A percentile compares a stretch with the other conserved stretches of the same genome.
phyloP scores from a whole-genome alignment of 768 basidiomycete genomes.

The Suillus subluteus region DNA sequence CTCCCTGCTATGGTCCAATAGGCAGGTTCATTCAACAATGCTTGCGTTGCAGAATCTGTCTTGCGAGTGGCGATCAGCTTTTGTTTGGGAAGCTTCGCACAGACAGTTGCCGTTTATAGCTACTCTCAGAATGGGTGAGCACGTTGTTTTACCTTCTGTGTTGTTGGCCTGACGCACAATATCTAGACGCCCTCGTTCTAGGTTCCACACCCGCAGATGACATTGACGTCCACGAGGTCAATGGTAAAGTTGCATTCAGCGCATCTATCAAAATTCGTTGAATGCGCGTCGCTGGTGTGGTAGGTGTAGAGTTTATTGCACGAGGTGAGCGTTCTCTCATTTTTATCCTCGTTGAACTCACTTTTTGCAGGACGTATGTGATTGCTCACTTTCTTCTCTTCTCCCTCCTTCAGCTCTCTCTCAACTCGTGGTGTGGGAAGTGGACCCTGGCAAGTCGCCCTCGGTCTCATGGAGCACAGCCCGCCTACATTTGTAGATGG shows the following conservation, averaged over 20 bases:
- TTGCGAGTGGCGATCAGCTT: constrained; percentile 34
- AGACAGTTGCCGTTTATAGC: constrained; percentile 17
- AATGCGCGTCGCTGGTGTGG: constrained; percentile 62
- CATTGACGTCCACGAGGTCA: constrained; percentile 54
- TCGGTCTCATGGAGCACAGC: constrained; percentile 57
- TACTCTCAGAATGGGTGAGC: constrained; percentile 18
- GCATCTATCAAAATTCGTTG: constrained; percentile 34
- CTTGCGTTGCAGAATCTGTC: constrained; percentile 67
- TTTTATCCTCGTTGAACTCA: background rate
- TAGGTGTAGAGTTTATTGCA: constrained; percentile 70
- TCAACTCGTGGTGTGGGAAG: background rate
- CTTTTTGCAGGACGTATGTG: constrained; percentile 28
- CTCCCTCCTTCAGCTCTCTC: background rate
- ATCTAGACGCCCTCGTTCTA: constrained; percentile 52
- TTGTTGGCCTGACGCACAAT: constrained; percentile 17
- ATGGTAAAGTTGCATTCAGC: constrained; percentile 55
- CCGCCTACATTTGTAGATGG: constrained; percentile 62
- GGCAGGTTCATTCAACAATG: constrained; percentile 45
- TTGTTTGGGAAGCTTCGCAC: constrained; percentile 29
- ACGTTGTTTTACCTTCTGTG: background rate
- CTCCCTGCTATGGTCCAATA: constrained; percentile 56
- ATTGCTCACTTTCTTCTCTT: constrained; percentile 29
- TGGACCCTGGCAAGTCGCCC: constrained; percentile 45
- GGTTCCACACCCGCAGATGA: constrained; percentile 54
- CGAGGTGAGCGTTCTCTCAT: constrained; percentile 35